Conservation (phyloP, 2,329 filamentous ascomycete species). For the Diplodia scrobiculata region DNA sequence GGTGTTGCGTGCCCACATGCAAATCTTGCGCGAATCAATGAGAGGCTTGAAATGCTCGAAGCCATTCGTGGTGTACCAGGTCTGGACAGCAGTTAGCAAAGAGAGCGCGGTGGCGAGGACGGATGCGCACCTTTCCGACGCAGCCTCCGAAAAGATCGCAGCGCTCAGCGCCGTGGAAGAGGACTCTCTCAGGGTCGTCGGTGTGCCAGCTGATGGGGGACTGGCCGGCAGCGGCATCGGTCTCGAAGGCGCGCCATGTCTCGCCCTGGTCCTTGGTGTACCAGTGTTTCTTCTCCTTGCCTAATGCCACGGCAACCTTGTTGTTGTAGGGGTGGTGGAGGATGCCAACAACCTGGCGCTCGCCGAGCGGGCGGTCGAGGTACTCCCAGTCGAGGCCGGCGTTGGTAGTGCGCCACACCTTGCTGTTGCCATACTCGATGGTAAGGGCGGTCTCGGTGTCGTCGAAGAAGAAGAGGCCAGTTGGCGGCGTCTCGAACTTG, state of each 20-base stretch:
- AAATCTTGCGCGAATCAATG: slow-evolving; percentile 69
- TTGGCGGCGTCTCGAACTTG: slow-evolving; percentile 65
- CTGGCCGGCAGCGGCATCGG: slow-evolving; percentile 58
- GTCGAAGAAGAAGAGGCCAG: slow-evolving; percentile 78
- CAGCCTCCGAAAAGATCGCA: slow-evolving; percentile 44
- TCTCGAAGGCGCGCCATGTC: slow-evolving; percentile 74
- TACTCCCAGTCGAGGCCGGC: slow-evolving; percentile 76
- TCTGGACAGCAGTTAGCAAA: slow-evolving; percentile 37
- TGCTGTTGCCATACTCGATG: slow-evolving; percentile 64
- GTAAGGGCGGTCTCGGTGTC: slow-evolving; percentile 81
- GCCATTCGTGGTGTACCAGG: slow-evolving; percentile 79
- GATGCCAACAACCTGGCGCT: slow-evolving; percentile 64
- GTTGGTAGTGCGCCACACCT: slow-evolving; percentile 76
- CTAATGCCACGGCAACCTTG: slow-evolving; percentile 78
- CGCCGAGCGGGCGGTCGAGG: slow-evolving; percentile 62
- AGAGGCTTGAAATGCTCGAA: slow-evolving; percentile 71
- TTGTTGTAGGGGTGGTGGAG: slow-evolving; percentile 77
- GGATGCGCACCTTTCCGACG: slow-evolving; percentile 63
- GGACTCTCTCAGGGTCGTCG: slow-evolving; percentile 76
- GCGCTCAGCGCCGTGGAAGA: slow-evolving; percentile 65
- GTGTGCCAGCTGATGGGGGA: slow-evolving; percentile 77
- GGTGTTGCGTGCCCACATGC: slow-evolving; percentile 83
- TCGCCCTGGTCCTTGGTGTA: slow-evolving; percentile 80
- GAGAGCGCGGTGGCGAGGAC: slow-evolving; percentile 46
- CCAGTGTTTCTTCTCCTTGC: slow-evolving; percentile 70